Conservation (phyloP, 2,329 filamentous ascomycete genomes). For the Arthrobotrys iridis region DNA sequence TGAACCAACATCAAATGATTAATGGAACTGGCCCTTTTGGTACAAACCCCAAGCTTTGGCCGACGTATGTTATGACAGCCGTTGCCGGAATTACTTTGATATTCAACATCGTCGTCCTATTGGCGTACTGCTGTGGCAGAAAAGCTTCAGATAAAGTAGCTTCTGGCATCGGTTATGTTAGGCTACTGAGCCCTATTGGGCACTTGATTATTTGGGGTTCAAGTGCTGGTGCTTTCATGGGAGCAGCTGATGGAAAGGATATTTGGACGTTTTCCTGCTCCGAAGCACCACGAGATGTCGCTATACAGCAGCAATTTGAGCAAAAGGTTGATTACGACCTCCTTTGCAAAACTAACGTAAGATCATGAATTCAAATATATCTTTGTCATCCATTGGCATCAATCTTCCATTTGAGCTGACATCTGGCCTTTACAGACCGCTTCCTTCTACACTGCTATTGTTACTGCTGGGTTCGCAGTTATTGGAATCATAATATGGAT, state of each 20-base stretch:
- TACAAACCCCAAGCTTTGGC: slow-evolving; percentile 51
- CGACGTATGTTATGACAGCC: slow-evolving; percentile 38
- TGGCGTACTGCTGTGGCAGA: slow-evolving; percentile 45
- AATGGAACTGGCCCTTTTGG: slow-evolving; percentile 48
- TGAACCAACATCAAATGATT: slow-evolving; percentile 33
- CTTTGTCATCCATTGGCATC: neutral
- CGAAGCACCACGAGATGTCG: slow-evolving; percentile 31
- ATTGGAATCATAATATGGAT: slow-evolving; percentile 44
- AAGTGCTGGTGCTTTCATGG: slow-evolving; percentile 25
- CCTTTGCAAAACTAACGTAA: slow-evolving; percentile 44
- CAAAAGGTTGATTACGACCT: slow-evolving; percentile 37
- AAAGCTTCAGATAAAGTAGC: slow-evolving; percentile 44
- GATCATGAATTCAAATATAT: neutral
- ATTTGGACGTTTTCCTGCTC: slow-evolving; percentile 50
- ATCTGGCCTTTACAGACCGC: slow-evolving; percentile 27
- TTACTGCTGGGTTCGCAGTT: slow-evolving; percentile 33
- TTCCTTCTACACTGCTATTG: slow-evolving; percentile 35
- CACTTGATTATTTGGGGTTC: slow-evolving; percentile 47
- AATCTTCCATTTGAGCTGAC: too few species aligned
- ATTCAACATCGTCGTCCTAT: slow-evolving; percentile 26
- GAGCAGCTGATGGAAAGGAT: slow-evolving; percentile 29
- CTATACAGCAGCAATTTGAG: slow-evolving; percentile 37
- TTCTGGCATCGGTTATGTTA: slow-evolving; percentile 20
- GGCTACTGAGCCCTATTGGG: slow-evolving; percentile 41
- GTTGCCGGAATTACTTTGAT: slow-evolving; percentile 22